Conservation (phyloP, 495 filamentous ascomycete genomes). For the Apiosordaria backusii region DNA sequence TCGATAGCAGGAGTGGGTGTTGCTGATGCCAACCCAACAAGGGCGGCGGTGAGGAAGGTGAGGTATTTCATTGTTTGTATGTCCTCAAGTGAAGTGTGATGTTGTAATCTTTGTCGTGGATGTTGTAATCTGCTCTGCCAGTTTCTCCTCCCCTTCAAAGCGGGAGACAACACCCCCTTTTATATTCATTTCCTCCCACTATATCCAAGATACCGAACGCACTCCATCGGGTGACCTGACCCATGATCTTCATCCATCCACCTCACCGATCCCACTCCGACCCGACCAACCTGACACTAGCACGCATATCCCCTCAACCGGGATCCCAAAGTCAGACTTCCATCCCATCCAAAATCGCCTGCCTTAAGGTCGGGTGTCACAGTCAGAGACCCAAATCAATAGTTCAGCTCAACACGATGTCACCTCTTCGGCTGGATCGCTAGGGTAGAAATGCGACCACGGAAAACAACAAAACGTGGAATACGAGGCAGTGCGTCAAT, state of each 20-base stretch:
- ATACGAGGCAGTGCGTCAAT: neutral
- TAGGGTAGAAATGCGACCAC: neutral
- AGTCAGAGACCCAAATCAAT: neutral
- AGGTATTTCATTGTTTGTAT: constrained; percentile 21
- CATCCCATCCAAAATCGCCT: neutral
- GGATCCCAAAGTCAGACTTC: neutral
- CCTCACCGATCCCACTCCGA: neutral
- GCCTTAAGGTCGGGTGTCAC: too few species aligned
- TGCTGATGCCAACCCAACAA: constrained; percentile 16
- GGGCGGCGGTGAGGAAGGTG: constrained; percentile 7
- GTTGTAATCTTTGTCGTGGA: neutral
- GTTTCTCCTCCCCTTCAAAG: neutral
- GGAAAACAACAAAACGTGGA: neutral
- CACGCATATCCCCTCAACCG: neutral
- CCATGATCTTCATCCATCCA: neutral
- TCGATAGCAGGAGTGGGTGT: constrained; percentile 21
- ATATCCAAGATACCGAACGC: neutral
- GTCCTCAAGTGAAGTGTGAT: neutral
- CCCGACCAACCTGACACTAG: neutral
- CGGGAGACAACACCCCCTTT: neutral
- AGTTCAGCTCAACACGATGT: neutral
- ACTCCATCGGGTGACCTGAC: neutral
- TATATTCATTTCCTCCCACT: neutral
- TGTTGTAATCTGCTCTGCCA: constrained; percentile 2
- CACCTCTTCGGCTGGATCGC: neutral